Percentiles rank a stretch among this genome's conserved stretches.
Evolutionary conservation across 768 basidiomycete species (phyloP).

Genomic region (Lactarius tabidus): DNA sequence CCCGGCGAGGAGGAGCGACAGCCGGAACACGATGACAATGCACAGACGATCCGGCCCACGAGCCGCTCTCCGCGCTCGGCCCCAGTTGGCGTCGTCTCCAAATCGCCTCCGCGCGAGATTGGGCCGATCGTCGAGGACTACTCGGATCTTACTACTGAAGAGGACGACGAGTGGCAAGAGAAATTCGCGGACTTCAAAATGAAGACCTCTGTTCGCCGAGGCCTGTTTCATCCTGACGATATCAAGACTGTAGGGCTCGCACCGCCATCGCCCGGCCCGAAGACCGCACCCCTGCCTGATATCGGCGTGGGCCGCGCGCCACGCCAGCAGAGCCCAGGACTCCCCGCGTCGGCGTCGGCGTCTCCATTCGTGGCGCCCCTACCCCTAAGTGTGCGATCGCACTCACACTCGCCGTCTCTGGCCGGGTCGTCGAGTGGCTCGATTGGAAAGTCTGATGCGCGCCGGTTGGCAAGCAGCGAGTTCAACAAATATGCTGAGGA

Average conservation of each 20-base stretch:
- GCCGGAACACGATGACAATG: constrained; percentile 23
- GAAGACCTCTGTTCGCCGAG: constrained; percentile 67
- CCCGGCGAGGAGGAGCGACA: constrained; percentile 49
- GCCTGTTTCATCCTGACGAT: constrained; percentile 86
- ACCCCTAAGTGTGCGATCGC: constrained; percentile 14
- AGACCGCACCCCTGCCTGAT: constrained; percentile 63
- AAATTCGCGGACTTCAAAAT: constrained; percentile 86
- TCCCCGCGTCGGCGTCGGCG: constrained; percentile 39
- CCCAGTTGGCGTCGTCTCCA: constrained; percentile 44
- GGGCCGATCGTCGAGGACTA: constrained; percentile 83
- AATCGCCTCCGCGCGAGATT: constrained; percentile 58
- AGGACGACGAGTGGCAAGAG: constrained; percentile 62
- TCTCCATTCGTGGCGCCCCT: constrained; percentile 40
- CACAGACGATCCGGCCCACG: constrained; percentile 73
- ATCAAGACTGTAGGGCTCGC: constrained; percentile 70
- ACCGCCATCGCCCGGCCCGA: constrained; percentile 50
- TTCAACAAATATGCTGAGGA: constrained; percentile 85
- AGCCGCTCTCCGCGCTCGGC: constrained; percentile 54
- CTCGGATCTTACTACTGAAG: constrained; percentile 80
- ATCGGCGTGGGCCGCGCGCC: constrained; percentile 30
- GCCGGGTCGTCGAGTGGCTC: constrained; percentile 47
- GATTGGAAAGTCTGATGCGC: constrained; percentile 63
- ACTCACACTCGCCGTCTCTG: constrained; percentile 29
- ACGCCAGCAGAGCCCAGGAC: constrained; percentile 49
- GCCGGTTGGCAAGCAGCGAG: constrained; percentile 53